Base-by-base conservation (phyloP, 1,284 basidiomycete species). In the Ustilago curta region DNA sequence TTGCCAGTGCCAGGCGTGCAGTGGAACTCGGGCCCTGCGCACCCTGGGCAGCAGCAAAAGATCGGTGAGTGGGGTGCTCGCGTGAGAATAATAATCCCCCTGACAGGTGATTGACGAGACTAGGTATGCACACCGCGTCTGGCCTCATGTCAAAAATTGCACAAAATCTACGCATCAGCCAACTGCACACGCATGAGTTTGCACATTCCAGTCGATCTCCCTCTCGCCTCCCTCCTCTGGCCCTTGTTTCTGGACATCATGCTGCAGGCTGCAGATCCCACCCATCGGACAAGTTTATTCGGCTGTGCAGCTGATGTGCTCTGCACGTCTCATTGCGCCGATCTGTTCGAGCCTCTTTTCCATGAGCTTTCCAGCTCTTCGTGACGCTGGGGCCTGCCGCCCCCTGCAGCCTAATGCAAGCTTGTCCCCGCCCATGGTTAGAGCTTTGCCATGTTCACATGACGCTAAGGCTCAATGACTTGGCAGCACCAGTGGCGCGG, bases 61-160 rank as follows among this genome's bases (percentile, higher is more conserved):
- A 35, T 35, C 32, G 8, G 14, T 12, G 9, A 12, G 32, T 14
- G 2, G 35, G 48, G 35, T n/a, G n/a, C n/a, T n/a, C n/a, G n/a
- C n/a, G n/a, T n/a, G n/a, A n/a, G n/a, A n/a, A n/a, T n/a, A n/a
- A n/a, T n/a, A n/a, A n/a, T n/a, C n/a, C 53, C 42, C 53, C 42
- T 55, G 42, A 27, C 53, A 55, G 40, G 18, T 18, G 35, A 16
- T 16, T 37, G 2, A 4, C 35, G 35, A n/a, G 16, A n/a, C 18
- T 18, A 43, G 42, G 45, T 18, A 57, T 57, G 54, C 16, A n/a
- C 6, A 21, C 37, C 45, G 55, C 45, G 32, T 40, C 21, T 48
- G 14, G 45, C 35, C 55, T 57, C 55, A 11, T 49, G 55, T 57
- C 55, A 18, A 57, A 48, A 57, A 40, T 25, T 18, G 55, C 55